These are phyloP conservation scores for Geotrichum fermentans DNA, from an alignment of 1,139 yeast species.

Conservation along the genomic window DNA sequence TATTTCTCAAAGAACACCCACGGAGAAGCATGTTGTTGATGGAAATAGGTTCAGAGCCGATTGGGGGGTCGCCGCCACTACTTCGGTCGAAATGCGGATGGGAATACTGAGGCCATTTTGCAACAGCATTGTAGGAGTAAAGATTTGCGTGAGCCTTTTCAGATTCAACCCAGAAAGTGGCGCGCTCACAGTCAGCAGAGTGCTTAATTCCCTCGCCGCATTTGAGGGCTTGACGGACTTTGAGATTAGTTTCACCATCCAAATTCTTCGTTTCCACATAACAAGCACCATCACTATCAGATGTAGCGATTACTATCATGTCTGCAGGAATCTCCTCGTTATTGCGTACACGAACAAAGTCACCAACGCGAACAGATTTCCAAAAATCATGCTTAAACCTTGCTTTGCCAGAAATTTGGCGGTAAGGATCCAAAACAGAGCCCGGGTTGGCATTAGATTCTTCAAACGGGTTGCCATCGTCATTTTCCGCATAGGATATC, in stretches of 20 bases:
- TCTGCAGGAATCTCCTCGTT: slow-evolving; percentile 96
- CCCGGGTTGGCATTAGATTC: slow-evolving; percentile 19
- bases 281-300: slow-evolving; percentile 87
- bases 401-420: slow-evolving; percentile 37
- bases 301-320: slow-evolving; percentile 68
- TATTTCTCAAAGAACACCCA: slow-evolving; percentile 63
- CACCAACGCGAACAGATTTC: slow-evolving; percentile 90
- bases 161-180: slow-evolving; percentile 80
- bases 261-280: slow-evolving; percentile 90
- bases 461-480: slow-evolving; percentile 19
- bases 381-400: slow-evolving; percentile 68
- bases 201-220: slow-evolving; percentile 63
- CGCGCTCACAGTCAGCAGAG: slow-evolving; percentile 65
- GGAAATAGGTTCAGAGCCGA: slow-evolving; percentile 59
- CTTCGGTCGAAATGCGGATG: slow-evolving; percentile 24
- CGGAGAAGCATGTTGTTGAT: slow-evolving; percentile 77
- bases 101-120: slow-evolving; percentile 47
- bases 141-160: slow-evolving; percentile 85
- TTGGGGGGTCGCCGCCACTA: slow-evolving; percentile 24
- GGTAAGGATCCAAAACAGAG: slow-evolving; percentile 36
- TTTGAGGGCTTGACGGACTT: slow-evolving; percentile 68
- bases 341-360: slow-evolving; percentile 72
- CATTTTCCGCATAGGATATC: slow-evolving; percentile 10
- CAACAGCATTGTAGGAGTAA: slow-evolving; percentile 83
- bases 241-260: slow-evolving; percentile 94